A percentile compares a stretch with the other conserved stretches of the same genome.
Conservation (phyloP, 352 stramenopile genomes). For the Globisporangium heterothallicum region DNA sequence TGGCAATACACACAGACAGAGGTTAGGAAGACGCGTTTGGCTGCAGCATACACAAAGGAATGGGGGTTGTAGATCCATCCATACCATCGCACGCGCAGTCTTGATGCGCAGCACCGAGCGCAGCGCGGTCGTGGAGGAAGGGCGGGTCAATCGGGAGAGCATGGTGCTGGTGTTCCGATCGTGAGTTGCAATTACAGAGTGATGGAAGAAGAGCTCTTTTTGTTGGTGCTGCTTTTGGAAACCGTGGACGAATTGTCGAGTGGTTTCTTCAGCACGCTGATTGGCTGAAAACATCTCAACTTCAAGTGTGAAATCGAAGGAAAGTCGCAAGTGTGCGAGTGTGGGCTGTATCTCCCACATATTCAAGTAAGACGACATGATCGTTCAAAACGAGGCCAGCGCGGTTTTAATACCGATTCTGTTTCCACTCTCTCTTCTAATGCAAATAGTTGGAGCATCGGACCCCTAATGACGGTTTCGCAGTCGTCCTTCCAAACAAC, state of each 20-base stretch:
- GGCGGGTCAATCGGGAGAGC: constrained; percentile 21
- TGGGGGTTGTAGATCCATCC: too few relatives aligned
- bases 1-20: constrained; percentile 1
- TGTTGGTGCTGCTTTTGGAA: too few relatives aligned
- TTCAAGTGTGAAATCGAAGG: constrained; percentile 9
- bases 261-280: background rate
- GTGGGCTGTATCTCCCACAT: too few relatives aligned
- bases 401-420: background rate
- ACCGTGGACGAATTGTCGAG: background rate
- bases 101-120: constrained; percentile 2
- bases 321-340: too few relatives aligned
- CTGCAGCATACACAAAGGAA: too few relatives aligned
- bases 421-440: background rate
- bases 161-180: background rate
- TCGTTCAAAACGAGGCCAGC: background rate
- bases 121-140: constrained; percentile 13
- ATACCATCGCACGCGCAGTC: constrained; percentile 6
- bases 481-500: constrained; percentile 6
- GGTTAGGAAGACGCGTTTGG: background rate
- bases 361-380: too few relatives aligned
- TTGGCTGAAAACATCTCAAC: constrained; percentile 13
- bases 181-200: constrained; percentile 3
- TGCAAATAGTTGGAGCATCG: background rate
- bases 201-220: background rate
- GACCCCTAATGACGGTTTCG: background rate